A percentile compares a stretch with the other conserved stretches of the same genome.
Conservation (phyloP, 2,329 filamentous ascomycete species). For the Xylaria arbuscula region DNA sequence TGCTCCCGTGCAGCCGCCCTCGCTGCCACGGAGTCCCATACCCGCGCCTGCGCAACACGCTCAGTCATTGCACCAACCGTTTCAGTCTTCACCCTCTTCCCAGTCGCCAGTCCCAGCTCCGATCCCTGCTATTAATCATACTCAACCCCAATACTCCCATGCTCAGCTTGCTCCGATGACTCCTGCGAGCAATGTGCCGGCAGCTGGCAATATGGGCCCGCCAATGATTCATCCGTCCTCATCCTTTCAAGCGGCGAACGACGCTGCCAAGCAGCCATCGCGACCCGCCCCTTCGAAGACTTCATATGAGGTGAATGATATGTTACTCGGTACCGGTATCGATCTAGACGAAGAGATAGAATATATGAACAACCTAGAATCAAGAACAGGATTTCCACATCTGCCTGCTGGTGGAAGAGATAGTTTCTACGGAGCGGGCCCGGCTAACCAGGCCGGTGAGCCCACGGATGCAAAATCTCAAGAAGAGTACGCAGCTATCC, state of each 20-base stretch:
- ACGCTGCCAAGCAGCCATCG: slow-evolving; percentile 64
- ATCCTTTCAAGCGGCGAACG: slow-evolving; percentile 41
- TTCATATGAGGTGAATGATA: slow-evolving; percentile 83
- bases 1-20: slow-evolving; percentile 35
- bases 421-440: slow-evolving; percentile 72
- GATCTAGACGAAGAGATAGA: slow-evolving; percentile 89
- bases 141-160: slow-evolving; percentile 43
- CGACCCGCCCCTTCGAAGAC: slow-evolving; percentile 71
- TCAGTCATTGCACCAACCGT: slow-evolving; percentile 30
- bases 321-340: slow-evolving; percentile 84
- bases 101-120: slow-evolving; percentile 33
- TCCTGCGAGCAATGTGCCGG: slow-evolving; percentile 34
- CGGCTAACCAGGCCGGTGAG: slow-evolving; percentile 71
- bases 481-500: slow-evolving; percentile 73
- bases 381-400: slow-evolving; percentile 64
- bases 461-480: slow-evolving; percentile 60
- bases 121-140: slow-evolving; percentile 42
- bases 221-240: slow-evolving; percentile 44
- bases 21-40: slow-evolving; percentile 26
- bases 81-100: slow-evolving; percentile 13
- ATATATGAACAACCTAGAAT: slow-evolving; percentile 74
- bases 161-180: slow-evolving; percentile 47
- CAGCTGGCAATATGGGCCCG: slow-evolving; percentile 50
- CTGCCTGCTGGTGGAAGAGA: slow-evolving; percentile 66
- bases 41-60: slow-evolving; percentile 32